Conservation (phyloP, 2,329 filamentous ascomycete genomes). For the Ophiobolus disseminans region DNA sequence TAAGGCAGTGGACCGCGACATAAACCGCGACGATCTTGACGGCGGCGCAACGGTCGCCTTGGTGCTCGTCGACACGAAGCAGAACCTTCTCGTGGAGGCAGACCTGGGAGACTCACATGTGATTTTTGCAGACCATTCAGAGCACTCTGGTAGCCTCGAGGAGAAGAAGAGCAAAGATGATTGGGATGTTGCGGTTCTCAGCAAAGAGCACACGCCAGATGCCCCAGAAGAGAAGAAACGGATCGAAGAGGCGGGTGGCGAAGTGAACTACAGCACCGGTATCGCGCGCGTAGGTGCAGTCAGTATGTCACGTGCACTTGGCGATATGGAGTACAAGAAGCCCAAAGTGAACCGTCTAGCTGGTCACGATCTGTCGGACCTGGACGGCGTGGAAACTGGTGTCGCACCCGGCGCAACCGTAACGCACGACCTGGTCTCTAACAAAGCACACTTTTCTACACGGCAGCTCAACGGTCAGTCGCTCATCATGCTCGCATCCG, state of each 20-base stretch:
- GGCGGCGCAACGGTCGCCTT: constrained; percentile 35
- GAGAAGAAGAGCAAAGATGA: constrained; percentile 13
- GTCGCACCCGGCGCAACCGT: constrained; percentile 30
- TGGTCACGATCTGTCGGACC: constrained; percentile 31
- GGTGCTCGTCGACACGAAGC: constrained; percentile 28
- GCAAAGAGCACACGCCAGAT: constrained; percentile 27
- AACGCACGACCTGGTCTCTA: constrained; percentile 29
- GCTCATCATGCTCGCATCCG: constrained; percentile 28
- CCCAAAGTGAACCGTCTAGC: constrained; percentile 34
- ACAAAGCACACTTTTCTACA: constrained; percentile 29
- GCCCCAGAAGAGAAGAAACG: constrained; percentile 26
- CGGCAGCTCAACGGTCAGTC: constrained; percentile 24
- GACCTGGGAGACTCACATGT: constrained; percentile 34
- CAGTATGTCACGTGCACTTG: constrained; percentile 33
- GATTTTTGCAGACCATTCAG: constrained; percentile 23
- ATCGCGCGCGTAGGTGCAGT: constrained; percentile 32
- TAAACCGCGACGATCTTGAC: constrained; percentile 21
- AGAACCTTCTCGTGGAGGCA: constrained; percentile 28
- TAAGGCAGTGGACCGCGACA: constrained; percentile 24
- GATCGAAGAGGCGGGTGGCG: constrained; percentile 31
- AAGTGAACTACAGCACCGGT: constrained; percentile 30
- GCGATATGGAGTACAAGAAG: constrained; percentile 31
- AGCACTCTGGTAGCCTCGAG: constrained; percentile 8
- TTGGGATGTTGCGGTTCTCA: constrained; percentile 27
- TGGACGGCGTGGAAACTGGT: constrained; percentile 31